A percentile compares a stretch with the other conserved stretches of the same genome.
Conservation (phyloP, 1,284 basidiomycete genomes). For the Prillingera fragicola region DNA sequence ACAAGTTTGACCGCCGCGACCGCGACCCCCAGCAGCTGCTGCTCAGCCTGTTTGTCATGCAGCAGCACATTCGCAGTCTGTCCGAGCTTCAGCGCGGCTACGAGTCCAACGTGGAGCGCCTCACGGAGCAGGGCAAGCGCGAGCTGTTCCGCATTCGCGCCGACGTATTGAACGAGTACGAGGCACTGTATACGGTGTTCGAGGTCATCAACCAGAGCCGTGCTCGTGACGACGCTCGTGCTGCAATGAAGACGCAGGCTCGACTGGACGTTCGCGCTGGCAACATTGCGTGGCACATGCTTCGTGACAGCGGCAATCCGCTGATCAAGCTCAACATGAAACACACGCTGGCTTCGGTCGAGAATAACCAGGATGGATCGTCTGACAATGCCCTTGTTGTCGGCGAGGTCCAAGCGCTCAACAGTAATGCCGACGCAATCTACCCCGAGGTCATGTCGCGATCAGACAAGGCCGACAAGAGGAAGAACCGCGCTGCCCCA, state of each 20-base stretch:
- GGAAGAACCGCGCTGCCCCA: conserved; percentile 11
- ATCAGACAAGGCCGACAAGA: conserved; percentile 54
- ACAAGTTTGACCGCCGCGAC: conserved; percentile 87
- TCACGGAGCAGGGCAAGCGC: conserved; percentile 53
- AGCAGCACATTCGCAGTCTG: conserved; percentile 66
- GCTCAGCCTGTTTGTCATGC: conserved; percentile 66
- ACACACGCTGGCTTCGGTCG: conserved; percentile 74
- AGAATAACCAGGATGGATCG: conserved; percentile 83
- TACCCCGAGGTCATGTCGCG: conserved; percentile 88
- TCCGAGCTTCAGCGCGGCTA: conserved; percentile 54
- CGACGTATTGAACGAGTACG: conserved; percentile 67
- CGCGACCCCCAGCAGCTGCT: conserved; percentile 58
- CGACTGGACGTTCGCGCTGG: conserved; percentile 75
- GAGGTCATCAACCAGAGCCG: conserved; percentile 77
- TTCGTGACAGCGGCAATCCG: conserved; percentile 64
- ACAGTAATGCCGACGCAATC: conserved; percentile 73
- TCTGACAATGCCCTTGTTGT: conserved; percentile 73
- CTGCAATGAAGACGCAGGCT: conserved; percentile 71
- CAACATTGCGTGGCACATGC: conserved; percentile 91
- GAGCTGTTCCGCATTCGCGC: conserved; percentile 63
- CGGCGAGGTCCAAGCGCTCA: conserved; percentile 73
- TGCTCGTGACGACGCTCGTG: conserved; percentile 61
- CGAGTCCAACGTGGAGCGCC: conserved; percentile 52
- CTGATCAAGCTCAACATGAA: conserved; percentile 81
- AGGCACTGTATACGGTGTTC: conserved; percentile 80